Conservation (phyloP, 2,329 filamentous ascomycete species). For the Thermoascus crustaceus region DNA sequence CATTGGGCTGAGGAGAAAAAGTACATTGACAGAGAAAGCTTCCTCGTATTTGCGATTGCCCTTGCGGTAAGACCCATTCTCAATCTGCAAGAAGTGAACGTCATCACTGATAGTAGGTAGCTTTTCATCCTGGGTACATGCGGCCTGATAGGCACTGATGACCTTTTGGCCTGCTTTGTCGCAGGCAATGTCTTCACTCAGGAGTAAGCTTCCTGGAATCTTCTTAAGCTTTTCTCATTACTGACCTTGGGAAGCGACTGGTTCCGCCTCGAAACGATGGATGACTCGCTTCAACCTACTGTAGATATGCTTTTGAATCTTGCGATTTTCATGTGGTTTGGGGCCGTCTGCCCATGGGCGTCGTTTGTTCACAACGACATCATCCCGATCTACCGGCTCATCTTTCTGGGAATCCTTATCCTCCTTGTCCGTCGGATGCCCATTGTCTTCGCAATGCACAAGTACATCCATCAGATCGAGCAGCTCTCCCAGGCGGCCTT, state of each 20-base stretch:
- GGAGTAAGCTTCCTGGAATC: constrained; percentile 46
- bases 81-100: not conserved
- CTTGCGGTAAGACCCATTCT: constrained; percentile 53
- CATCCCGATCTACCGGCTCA: constrained; percentile 64
- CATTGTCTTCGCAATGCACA: constrained; percentile 64
- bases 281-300: constrained; percentile 88
- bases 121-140: constrained; percentile 83
- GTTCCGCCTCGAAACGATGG: constrained; percentile 81
- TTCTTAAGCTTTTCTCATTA: not conserved
- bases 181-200: constrained; percentile 86
- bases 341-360: constrained; percentile 74
- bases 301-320: constrained; percentile 93
- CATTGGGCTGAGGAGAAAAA: constrained; percentile 75
- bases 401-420: constrained; percentile 66
- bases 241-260: constrained; percentile 53
- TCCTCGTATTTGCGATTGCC: constrained; percentile 77
- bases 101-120: constrained; percentile 20
- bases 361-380: constrained; percentile 59
- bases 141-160: constrained; percentile 78
- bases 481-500: constrained; percentile 67
- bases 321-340: constrained; percentile 83
- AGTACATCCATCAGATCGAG: constrained; percentile 70
- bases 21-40: constrained; percentile 80
- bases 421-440: constrained; percentile 71
- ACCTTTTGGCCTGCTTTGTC: constrained; percentile 85